Conservation (phyloP, 2,329 filamentous ascomycete genomes). For the Verticillium nonalfalfae region DNA sequence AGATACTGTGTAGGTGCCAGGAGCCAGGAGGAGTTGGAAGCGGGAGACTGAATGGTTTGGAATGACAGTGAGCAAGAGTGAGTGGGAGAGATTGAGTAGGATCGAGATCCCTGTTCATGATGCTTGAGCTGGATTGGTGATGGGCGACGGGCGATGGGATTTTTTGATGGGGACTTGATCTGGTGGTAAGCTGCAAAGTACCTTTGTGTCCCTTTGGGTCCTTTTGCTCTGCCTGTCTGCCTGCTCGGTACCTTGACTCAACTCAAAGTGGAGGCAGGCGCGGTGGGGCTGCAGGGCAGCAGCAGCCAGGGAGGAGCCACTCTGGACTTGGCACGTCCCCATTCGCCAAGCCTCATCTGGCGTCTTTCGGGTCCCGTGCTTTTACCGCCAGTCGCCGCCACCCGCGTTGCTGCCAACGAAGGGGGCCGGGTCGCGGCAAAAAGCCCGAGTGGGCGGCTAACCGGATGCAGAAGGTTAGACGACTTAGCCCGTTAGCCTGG, state of each 20-base stretch:
- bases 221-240: too few relatives aligned
- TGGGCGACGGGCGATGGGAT: not conserved
- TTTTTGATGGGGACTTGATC: not conserved
- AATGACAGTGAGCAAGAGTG: not conserved
- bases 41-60: not conserved
- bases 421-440: not conserved
- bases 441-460: not conserved
- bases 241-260: too few relatives aligned
- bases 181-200: too few relatives aligned
- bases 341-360: not conserved
- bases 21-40: not conserved
- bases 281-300: not conserved
- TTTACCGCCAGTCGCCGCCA: not conserved
- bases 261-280: not conserved
- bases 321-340: not conserved
- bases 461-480: not conserved
- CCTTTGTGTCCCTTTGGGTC: too few relatives aligned
- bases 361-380: not conserved
- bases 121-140: conserved; percentile 1
- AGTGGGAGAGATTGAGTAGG: conserved; percentile 6
- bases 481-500: not conserved
- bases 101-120: conserved; percentile 9
- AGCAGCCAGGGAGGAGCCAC: not conserved
- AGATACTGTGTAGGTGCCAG: too few relatives aligned
- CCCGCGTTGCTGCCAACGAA: not conserved